These are phyloP conservation scores for Prototheca wickerhamii DNA, from an alignment of 163 green algal genomes.

Conservation along the genomic window DNA sequence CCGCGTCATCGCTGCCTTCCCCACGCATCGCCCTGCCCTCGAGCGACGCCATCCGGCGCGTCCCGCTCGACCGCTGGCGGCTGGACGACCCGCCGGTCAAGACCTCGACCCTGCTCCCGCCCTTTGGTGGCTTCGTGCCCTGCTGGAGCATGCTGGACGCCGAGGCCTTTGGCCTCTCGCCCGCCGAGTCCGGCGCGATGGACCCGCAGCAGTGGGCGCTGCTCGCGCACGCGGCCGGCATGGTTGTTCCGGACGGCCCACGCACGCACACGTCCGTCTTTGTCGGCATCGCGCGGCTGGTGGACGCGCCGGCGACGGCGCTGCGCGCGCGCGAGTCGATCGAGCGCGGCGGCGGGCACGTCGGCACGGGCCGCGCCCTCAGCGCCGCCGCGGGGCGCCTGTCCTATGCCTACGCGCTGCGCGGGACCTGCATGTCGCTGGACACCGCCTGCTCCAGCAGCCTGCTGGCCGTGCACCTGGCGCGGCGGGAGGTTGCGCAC, in stretches of 20 bases:
- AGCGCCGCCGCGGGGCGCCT: slow-evolving; percentile 41
- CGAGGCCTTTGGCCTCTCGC: slow-evolving; percentile 24
- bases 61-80: slow-evolving; percentile 10
- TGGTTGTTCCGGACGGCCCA: not conserved
- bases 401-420: slow-evolving; percentile 39
- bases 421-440: slow-evolving; percentile 39
- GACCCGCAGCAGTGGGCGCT: slow-evolving; percentile 75
- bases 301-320: slow-evolving; percentile 15
- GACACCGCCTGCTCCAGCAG: slow-evolving; percentile 84
- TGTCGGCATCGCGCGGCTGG: slow-evolving; percentile 43
- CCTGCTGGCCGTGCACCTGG: slow-evolving; percentile 47
- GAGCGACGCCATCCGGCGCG: slow-evolving; percentile 5
- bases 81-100: not conserved
- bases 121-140: slow-evolving; percentile 40
- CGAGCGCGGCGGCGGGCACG: slow-evolving; percentile 21
- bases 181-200: slow-evolving; percentile 55
- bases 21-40: not conserved
- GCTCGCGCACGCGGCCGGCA: slow-evolving; percentile 10
- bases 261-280: slow-evolving; percentile 17
- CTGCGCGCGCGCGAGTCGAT: slow-evolving; percentile 1
- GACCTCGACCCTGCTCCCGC: not conserved
- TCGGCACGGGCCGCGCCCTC: slow-evolving; percentile 37
- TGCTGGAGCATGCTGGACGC: slow-evolving; percentile 34
- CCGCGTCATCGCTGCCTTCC: no score
- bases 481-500: not conserved